These are phyloP conservation scores for Coemansia javaensis DNA, from an alignment of 192 early-diverging fungal species.

Conservation along the genomic window DNA sequence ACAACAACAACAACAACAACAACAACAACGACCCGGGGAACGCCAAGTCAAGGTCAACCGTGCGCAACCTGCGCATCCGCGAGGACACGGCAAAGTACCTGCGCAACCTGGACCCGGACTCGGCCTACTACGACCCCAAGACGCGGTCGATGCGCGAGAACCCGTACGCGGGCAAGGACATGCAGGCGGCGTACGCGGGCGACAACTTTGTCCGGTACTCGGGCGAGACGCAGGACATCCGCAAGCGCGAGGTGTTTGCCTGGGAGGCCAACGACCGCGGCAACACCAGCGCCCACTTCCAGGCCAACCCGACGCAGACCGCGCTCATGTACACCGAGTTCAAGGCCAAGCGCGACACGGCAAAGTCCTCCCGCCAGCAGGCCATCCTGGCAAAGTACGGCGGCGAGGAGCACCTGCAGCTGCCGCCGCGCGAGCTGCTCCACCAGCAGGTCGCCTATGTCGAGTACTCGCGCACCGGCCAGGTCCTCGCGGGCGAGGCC, in stretches of 20 bases:
- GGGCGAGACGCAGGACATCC: constrained; percentile 77
- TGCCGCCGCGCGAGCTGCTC: constrained; percentile 85
- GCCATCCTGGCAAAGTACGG: constrained; percentile 87
- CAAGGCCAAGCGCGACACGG: constrained; percentile 72
- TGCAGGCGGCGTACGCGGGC: constrained; percentile 59
- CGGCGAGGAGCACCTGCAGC: constrained; percentile 89
- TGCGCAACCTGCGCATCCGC: constrained; percentile 95
- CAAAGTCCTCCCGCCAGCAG: constrained; percentile 67
- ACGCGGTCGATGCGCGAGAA: constrained; percentile 99
- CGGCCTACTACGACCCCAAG: constrained; percentile 98
- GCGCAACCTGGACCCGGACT: constrained; percentile 89
- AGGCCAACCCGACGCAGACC: constrained; percentile 94
- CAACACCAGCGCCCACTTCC: constrained; percentile 73
- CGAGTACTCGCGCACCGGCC: constrained; percentile 90
- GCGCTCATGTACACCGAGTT: constrained; percentile 88
- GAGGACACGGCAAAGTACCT: constrained; percentile 99
- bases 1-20: too few species aligned
- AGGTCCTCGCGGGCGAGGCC: constrained; percentile 80
- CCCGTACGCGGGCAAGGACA: constrained; percentile 68
- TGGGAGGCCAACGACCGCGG: constrained; percentile 88
- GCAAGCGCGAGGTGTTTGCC: constrained; percentile 84
- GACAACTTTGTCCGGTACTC: constrained; percentile 94
- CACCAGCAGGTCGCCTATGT: constrained; percentile 93
- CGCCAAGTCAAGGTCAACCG: constrained; percentile 86
- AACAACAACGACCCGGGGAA: constrained; percentile 81